Percentiles rank a stretch among this genome's conserved stretches.
These are phyloP conservation scores for Cardamine occulta DNA, from an alignment of 345 rosid genomes.

Conservation along the genomic window DNA sequence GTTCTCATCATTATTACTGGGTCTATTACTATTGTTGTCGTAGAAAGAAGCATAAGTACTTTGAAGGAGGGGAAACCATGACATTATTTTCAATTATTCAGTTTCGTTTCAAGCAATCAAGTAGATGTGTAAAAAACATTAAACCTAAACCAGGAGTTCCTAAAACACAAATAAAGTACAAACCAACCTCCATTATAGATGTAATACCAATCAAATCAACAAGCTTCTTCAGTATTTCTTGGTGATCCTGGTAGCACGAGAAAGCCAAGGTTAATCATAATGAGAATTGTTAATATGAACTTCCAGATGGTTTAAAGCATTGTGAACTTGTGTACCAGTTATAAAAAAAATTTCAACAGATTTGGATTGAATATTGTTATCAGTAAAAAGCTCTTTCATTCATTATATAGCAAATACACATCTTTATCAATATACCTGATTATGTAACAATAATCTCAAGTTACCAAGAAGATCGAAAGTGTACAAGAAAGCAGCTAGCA, in stretches of 20 bases:
- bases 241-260: slow-evolving; percentile 67
- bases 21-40: slow-evolving; percentile 10
- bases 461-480: slow-evolving; percentile 24
- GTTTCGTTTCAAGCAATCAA: slow-evolving; percentile 1
- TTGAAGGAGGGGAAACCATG: slow-evolving; percentile 12
- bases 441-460: slow-evolving; percentile 15
- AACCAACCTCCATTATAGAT: slow-evolving; percentile 92
- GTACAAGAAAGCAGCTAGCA: slow-evolving; percentile 25
- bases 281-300: slow-evolving; percentile 3
- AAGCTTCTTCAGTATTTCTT: slow-evolving; percentile 63
- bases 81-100: slow-evolving; percentile 17
- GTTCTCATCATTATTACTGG: slow-evolving; percentile 11
- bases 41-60: slow-evolving; percentile 22
- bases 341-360: background rate
- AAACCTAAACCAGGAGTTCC: slow-evolving; percentile 15
- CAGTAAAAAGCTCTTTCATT: slow-evolving; percentile 20
- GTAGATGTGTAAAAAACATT: background rate
- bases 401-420: slow-evolving; percentile 6
- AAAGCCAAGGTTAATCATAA: slow-evolving; percentile 32
- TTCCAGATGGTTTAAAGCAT: slow-evolving; percentile 26
- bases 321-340: slow-evolving; percentile 3
- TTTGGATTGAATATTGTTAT: slow-evolving; percentile 22
- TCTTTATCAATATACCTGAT: slow-evolving; percentile 8
- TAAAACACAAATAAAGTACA: slow-evolving; percentile 7
- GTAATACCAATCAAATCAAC: slow-evolving; percentile 93